phyloP scores from a whole-genome alignment of 352 stramenopile species.

The Globisporangium nodosum region DNA sequence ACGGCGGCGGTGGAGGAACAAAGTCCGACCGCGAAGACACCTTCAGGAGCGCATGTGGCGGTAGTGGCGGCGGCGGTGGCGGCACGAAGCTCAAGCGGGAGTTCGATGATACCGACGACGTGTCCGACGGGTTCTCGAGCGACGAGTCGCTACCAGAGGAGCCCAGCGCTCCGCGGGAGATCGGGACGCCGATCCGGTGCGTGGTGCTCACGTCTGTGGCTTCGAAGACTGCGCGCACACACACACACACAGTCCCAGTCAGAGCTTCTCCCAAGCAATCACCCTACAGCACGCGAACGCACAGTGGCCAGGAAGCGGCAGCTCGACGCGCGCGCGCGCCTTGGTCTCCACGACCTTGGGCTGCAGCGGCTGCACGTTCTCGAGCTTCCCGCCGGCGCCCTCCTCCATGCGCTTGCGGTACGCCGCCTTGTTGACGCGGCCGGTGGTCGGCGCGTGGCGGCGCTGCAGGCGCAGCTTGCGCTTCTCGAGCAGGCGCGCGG shows the following conservation, averaged over 20 bases:
- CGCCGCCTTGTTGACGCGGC: constrained; percentile 70
- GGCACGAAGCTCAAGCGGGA: constrained; percentile 22
- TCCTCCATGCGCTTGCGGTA: constrained; percentile 73
- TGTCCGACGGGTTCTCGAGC: constrained; percentile 40
- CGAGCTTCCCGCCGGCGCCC: constrained; percentile 68
- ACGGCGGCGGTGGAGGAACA: constrained; percentile 13
- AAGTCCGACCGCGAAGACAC: constrained; percentile 8
- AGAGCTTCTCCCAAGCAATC: background rate
- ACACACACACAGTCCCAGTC: constrained; percentile 4
- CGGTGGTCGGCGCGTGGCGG: constrained; percentile 57
- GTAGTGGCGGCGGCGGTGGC: constrained; percentile 12
- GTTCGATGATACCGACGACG: constrained; percentile 38
- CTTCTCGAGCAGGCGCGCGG: constrained; percentile 62
- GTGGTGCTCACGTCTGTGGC: constrained; percentile 18
- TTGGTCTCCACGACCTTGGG: constrained; percentile 60
- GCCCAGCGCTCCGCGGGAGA: constrained; percentile 16
- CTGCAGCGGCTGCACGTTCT: constrained; percentile 67
- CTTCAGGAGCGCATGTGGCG: constrained; percentile 9
- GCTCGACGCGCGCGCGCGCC: constrained; percentile 57
- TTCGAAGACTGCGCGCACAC: constrained; percentile 41
- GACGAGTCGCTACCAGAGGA: constrained; percentile 38
- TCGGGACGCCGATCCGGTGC: constrained; percentile 14
- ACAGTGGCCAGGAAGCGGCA: constrained; percentile 76
- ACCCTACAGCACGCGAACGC: constrained; percentile 14
- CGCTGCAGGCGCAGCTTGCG: constrained; percentile 65